Conservation (phyloP, 2,329 filamentous ascomycete genomes). For the Trichoderma lentiforme region DNA sequence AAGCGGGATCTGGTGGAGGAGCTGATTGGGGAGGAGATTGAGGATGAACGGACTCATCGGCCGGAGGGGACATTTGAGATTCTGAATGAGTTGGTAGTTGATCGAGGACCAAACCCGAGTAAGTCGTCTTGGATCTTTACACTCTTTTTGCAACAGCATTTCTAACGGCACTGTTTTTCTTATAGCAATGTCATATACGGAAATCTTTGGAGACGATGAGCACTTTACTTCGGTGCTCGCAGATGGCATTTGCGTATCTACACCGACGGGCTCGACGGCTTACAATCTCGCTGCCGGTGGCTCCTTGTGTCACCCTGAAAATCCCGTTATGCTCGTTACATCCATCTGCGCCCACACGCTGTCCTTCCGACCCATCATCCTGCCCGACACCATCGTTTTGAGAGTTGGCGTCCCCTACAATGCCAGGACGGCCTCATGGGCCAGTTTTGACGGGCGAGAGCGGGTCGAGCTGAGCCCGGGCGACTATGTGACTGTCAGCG, state of each 20-base stretch:
- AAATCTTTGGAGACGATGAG: conserved; percentile 91
- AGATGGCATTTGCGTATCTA: conserved; percentile 90
- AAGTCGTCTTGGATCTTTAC: conserved; percentile 36
- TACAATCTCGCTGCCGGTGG: conserved; percentile 97
- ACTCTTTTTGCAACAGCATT: not conserved
- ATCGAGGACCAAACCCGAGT: conserved; percentile 91
- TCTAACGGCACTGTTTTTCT: not conserved
- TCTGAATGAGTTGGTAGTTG: conserved; percentile 94
- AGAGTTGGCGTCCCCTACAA: conserved; percentile 93
- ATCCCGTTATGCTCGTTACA: conserved; percentile 91
- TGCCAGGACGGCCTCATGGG: conserved; percentile 85
- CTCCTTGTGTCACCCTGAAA: conserved; percentile 91
- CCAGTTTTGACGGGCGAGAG: conserved; percentile 95
- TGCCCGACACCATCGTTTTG: conserved; percentile 93
- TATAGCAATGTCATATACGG: conserved; percentile 81
- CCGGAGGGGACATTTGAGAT: conserved; percentile 86
- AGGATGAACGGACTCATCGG: conserved; percentile 78
- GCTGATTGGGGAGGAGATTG: conserved; percentile 78
- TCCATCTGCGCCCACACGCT: conserved; percentile 94
- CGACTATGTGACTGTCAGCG: conserved; percentile 82
- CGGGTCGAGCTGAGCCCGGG: conserved; percentile 74
- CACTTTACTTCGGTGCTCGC: conserved; percentile 93
- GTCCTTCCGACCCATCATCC: conserved; percentile 92
- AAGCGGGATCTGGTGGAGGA: conserved; percentile 79
- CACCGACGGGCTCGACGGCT: conserved; percentile 89